Evolutionary conservation across 208 protist species (phyloP), one percentile per base, ranked within the genome.

Genomic region (Crithidia sp.): DNA sequence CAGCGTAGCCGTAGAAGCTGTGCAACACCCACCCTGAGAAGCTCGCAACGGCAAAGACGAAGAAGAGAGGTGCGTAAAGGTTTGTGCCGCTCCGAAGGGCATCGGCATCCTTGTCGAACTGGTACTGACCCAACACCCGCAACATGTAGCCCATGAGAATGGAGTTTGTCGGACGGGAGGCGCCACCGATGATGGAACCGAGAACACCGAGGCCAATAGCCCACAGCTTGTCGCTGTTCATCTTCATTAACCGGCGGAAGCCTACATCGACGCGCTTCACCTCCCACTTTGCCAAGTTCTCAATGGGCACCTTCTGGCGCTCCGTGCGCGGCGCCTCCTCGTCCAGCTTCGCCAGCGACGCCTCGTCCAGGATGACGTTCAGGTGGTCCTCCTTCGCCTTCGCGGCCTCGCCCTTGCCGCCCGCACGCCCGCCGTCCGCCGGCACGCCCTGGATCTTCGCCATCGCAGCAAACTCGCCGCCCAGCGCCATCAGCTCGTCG

Each of bases 1-100:
- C 89, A 3, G 81, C 84, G 73, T 89, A 90, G 52, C 86, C 86
- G 77, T 89, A 92, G 64, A 91, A 85, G 50, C 55, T 67, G n/a
- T 90, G 83, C 41, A 92, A 61, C 10, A 70, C 16, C 78, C 82
- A 91, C 0, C 83, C 84, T 5, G 74, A 2, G n/a, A 90, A 84
- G 13, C 28, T 60, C 0, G n/a, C 71, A 16, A 74, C 17, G 14
- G 79, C 77, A 71, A 94, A 69, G 12, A 79, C 74, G n/a, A 90
- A 13, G 49, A 92, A 90, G 7, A 90, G 57, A 0, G 86, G 76
- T 7, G 85, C 89, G 45, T 80, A 85, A 12, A 74, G 52, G 49
- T 81, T 87, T 2, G 70, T 84, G 4, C 67, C 62, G 13, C 57
- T 72, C n/a, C 78, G 77, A 56, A 91, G 55, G 43, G 43, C 45